Percentiles rank a stretch among this genome's conserved stretches.
phyloP scores from a whole-genome alignment of 192 early-diverging fungal genomes.

The Linnemannia schmuckeri region DNA sequence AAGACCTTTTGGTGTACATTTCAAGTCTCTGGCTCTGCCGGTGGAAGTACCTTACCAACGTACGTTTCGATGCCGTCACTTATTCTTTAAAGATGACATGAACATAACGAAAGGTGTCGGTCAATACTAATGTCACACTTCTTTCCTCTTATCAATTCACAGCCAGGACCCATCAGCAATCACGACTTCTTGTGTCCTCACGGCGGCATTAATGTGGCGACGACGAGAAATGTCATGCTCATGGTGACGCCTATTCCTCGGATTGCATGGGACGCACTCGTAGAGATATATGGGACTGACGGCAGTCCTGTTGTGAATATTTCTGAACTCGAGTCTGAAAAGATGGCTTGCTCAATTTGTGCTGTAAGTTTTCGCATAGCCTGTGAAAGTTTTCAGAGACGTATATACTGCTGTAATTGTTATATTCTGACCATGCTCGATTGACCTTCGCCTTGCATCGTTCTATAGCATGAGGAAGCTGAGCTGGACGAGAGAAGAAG shows the following conservation, averaged over 20 bases:
- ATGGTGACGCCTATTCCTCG: constrained; percentile 58
- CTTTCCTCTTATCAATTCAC: not conserved
- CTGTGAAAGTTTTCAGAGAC: not conserved
- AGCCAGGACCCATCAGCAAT: constrained; percentile 60
- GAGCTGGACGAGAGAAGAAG: constrained; percentile 44
- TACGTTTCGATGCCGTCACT: constrained; percentile 16
- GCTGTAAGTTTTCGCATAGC: constrained; percentile 28
- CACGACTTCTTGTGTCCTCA: constrained; percentile 60
- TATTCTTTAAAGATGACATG: not conserved
- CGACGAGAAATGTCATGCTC: constrained; percentile 30
- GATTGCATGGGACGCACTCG: constrained; percentile 51
- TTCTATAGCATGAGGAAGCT: constrained; percentile 48
- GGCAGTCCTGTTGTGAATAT: constrained; percentile 53
- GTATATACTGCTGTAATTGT: not conserved
- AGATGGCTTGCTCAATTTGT: constrained; percentile 44
- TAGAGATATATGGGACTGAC: constrained; percentile 54
- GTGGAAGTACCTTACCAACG: constrained; percentile 42
- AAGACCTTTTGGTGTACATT: constrained; percentile 45
- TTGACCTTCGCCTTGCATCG: not conserved
- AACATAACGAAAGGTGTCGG: not conserved
- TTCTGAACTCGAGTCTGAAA: constrained; percentile 32
- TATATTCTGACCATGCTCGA: not conserved
- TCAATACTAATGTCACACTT: not conserved
- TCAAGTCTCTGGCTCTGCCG: constrained; percentile 60
- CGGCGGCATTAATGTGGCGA: constrained; percentile 51